These are phyloP conservation scores for Lentinus brumalis DNA, from an alignment of 768 basidiomycete species.

Conservation along the genomic window DNA sequence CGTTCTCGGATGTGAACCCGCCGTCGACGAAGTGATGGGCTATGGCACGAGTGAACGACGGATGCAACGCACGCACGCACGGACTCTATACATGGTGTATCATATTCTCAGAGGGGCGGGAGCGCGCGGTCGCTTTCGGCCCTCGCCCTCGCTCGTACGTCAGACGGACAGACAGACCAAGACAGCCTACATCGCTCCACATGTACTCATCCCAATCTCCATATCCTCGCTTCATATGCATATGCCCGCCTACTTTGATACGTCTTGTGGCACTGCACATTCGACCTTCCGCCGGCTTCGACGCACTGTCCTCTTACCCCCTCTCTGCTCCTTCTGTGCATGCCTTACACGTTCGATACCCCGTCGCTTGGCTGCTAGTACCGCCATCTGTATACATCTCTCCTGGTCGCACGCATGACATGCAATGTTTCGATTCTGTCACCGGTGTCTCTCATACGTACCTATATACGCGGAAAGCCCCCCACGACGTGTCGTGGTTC, in stretches of 20 bases:
- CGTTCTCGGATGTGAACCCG: constrained; percentile 33
- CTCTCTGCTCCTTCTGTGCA: not conserved
- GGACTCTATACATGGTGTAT: constrained; percentile 5
- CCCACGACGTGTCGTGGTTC: too few species aligned
- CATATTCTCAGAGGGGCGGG: constrained; percentile 1
- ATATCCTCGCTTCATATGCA: not conserved
- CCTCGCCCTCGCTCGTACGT: not conserved
- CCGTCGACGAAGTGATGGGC: constrained; percentile 9
- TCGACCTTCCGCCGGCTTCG: not conserved
- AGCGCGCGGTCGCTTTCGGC: not conserved
- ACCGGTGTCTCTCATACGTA: constrained; percentile 14
- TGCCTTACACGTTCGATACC: constrained; percentile 5
- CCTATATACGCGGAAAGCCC: not conserved
- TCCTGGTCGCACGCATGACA: constrained; percentile 6
- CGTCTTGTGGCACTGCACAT: not conserved
- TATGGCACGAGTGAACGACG: not conserved
- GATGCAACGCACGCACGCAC: not conserved
- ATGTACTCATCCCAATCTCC: constrained; percentile 2
- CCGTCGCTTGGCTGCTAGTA: constrained; percentile 4
- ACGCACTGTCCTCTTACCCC: not conserved
- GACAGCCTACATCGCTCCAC: not conserved
- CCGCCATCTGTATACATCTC: constrained; percentile 18
- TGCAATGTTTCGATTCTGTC: not conserved
- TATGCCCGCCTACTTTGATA: not conserved
- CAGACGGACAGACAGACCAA: not conserved